Evolutionary conservation across 2,329 filamentous ascomycete species (phyloP), one percentile per base, ranked within the genome.

Genomic region (Curvularia spicifera): DNA sequence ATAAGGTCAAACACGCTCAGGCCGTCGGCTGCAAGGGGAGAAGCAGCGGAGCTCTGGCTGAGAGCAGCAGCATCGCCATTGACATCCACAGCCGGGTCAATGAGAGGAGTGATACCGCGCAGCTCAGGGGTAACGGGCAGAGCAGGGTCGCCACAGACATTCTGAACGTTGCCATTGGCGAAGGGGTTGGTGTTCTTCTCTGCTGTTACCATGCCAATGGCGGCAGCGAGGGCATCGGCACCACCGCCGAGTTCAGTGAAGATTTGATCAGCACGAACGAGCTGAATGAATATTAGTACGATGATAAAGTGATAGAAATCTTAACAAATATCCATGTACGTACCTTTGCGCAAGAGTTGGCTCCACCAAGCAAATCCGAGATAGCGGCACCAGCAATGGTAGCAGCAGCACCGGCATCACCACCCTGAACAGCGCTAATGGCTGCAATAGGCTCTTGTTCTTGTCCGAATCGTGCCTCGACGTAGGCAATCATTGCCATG

Each of bases 101-200:
- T 83, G 15, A 88, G 80, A 26, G 88, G 88, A 4, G 89, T 81
- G 56, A 91, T 87, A 61, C 89, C 89, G 43, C 88, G 82, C 31
- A 91, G 84, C 54, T 81, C 81, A 24, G 77, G 76, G 7, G 85
- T 89, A 31, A 80, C 83, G 10, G 89, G 89, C 2, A 91, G 83
- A 26, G 81, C 78, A 1, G 87, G 78, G 63, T 91, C 86, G 37
- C 80, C 83, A 76, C 89, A 91, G 71, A 91, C 84, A 60, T 82
- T 85, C 68, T 76, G 74, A 18, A 85, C 87, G 33, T 86, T 81
- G 68, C 78, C 79, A 61, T 84, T 82, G 55, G 77, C 84, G 64
- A 87, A 89, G 51, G 86, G 87, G 79, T 90, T 90, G 80, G 89
- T 89, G 83, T 91, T 90, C 77, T 89, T 87, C 80, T 90, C 88